Evolutionary conservation across 2,329 filamentous ascomycete genomes (phyloP).

Genomic region (Ophiosphaerella narmari): DNA sequence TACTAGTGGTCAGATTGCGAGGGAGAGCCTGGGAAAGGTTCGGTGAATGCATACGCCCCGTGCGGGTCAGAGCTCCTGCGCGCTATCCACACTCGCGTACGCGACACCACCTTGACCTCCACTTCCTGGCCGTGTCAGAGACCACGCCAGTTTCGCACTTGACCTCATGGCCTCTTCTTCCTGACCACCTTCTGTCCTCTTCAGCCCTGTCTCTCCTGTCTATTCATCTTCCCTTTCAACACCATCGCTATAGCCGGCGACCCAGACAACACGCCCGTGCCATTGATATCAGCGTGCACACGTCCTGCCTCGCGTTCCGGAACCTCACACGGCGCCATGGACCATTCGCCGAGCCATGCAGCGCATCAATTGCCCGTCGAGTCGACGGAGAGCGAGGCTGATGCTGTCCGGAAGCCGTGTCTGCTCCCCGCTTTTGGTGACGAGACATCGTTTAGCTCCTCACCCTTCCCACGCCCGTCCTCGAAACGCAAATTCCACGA

Average conservation of each 20-base stretch:
- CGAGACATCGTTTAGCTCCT: conserved; percentile 74
- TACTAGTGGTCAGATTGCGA: conserved; percentile 11
- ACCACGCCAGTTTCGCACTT: conserved; percentile 38
- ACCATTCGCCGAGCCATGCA: conserved; percentile 34
- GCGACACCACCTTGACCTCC: conserved; percentile 12
- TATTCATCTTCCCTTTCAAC: conserved; percentile 13
- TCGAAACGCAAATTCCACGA: conserved; percentile 68
- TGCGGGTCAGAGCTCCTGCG: conserved; percentile 32
- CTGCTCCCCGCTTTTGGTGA: conserved; percentile 72
- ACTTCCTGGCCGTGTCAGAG: conserved; percentile 27
- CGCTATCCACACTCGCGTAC: conserved; percentile 26
- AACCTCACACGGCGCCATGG: conserved; percentile 34
- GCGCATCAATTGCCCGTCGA: conserved; percentile 33
- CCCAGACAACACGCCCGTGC: conserved; percentile 29
- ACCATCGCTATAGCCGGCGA: conserved; percentile 26
- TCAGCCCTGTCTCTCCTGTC: conserved; percentile 18
- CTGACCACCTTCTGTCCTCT: conserved; percentile 30
- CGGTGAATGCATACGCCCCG: conserved; percentile 19
- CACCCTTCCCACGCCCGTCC: conserved; percentile 70
- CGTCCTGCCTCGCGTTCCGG: conserved; percentile 36
- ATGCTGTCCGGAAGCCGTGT: conserved; percentile 63
- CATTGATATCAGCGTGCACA: conserved; percentile 29
- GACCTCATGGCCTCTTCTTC: conserved; percentile 42
- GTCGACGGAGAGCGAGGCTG: conserved; percentile 29
- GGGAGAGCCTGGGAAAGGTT: conserved; percentile 11